A percentile compares a stretch with the other conserved stretches of the same genome.
Conservation (phyloP, 441 rosid genomes). For the Theobroma grandiflorum region DNA sequence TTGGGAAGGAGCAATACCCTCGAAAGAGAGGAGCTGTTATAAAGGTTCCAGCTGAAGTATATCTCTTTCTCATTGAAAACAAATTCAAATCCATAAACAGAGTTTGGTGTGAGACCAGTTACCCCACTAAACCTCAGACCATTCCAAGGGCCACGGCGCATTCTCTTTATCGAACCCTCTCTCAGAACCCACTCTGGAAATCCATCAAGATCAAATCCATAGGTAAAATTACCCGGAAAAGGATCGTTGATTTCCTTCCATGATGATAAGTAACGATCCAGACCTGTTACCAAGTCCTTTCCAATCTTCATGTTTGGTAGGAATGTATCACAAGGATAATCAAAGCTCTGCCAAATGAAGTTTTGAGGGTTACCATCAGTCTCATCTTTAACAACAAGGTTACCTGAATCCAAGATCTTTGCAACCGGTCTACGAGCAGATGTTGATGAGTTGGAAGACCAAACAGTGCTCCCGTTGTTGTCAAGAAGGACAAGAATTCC, state of each 20-base stretch:
- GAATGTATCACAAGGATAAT: slow-evolving; percentile 38
- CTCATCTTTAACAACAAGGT: slow-evolving; percentile 47
- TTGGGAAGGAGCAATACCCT: slow-evolving; percentile 18
- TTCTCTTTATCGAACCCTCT: background rate
- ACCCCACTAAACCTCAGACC: slow-evolving; percentile 26
- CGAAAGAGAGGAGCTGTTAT: slow-evolving; percentile 7
- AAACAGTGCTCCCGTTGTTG: slow-evolving; percentile 42
- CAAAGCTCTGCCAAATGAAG: slow-evolving; percentile 43
- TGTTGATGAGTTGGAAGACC: slow-evolving; percentile 59
- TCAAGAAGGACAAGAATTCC: slow-evolving; percentile 55
- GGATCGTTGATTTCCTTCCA: slow-evolving; percentile 43
- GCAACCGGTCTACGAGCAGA: slow-evolving; percentile 29
- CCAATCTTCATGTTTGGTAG: slow-evolving; percentile 45
- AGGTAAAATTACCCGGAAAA: slow-evolving; percentile 26
- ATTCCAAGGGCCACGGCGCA: slow-evolving; percentile 30
- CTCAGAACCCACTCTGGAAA: slow-evolving; percentile 25
- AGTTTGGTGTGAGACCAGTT: slow-evolving; percentile 2
- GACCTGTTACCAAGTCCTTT: slow-evolving; percentile 17
- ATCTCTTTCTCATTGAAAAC: slow-evolving; percentile 14
- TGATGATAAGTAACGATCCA: slow-evolving; percentile 29
- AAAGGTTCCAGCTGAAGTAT: background rate
- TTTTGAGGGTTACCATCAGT: slow-evolving; percentile 21
- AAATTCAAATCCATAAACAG: background rate
- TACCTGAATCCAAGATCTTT: slow-evolving; percentile 63
- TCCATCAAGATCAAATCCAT: slow-evolving; percentile 21